Conservation (phyloP, 2,329 filamentous ascomycete species). For the Penicillium rolfsii region DNA sequence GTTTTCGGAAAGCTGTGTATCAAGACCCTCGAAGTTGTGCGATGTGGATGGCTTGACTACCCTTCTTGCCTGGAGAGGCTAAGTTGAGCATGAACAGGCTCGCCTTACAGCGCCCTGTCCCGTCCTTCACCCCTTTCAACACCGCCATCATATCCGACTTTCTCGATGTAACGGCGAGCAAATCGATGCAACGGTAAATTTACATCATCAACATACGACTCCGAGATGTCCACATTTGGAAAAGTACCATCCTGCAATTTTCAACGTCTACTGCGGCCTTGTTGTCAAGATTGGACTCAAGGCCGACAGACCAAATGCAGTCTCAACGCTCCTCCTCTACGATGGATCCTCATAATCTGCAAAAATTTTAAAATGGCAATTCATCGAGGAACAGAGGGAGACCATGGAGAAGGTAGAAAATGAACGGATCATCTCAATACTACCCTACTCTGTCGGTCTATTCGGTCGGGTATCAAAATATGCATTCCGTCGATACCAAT, state of each 20-base stretch:
- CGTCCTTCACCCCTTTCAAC: neutral
- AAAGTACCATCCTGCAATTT: neutral
- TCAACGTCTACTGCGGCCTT: neutral
- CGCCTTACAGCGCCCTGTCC: neutral
- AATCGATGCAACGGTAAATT: neutral
- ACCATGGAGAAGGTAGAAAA: neutral
- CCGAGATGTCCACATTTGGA: neutral
- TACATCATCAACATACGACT: neutral
- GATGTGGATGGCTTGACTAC: too few species aligned
- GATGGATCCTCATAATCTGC: neutral
- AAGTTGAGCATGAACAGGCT: too few species aligned
- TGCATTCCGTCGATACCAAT: neutral
- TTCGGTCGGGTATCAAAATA: neutral
- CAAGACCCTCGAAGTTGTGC: too few species aligned
- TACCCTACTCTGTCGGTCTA: neutral
- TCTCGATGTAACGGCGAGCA: neutral
- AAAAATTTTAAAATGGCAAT: neutral
- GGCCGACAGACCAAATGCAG: neutral
- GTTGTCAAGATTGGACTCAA: neutral
- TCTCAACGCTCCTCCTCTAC: neutral
- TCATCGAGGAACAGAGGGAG: neutral
- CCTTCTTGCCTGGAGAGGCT: too few species aligned
- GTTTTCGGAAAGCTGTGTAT: too few species aligned
- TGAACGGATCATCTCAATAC: neutral
- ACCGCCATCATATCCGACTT: neutral